Evolutionary conservation across 768 basidiomycete species (phyloP), one percentile per base, ranked within the genome.

Genomic region (Clathrus columnatus): DNA sequence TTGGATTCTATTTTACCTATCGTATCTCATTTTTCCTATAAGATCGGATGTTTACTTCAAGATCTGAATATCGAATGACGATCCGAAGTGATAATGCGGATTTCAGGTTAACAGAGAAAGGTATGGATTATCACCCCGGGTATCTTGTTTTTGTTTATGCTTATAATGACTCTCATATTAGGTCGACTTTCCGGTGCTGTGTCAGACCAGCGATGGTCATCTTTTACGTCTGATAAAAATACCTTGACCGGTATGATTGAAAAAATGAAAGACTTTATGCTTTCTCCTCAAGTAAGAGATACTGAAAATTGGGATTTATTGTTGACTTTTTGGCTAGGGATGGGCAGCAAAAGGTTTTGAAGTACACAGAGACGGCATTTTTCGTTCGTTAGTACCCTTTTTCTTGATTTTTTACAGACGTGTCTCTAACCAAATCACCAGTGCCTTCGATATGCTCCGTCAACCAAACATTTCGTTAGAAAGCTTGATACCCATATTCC

Each of bases 11-110:
- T 20, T 49, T 42, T 5, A 41, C 58, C 23, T 30, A 8, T 5
- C 20, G 2, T 27, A 10, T 21, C 11, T 28, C 17, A 8, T 36
- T 1, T 46, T 20, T 16, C 6, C 27, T 4, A 42, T 43, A 62
- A 92, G 90, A 94, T 61, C 86, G 91, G 24, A 93, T 94, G 89
- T 94, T 95, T 67, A 94, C 92, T 0, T 87, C 87, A 16, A 77
- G 92, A 32, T 90, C 87, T 16, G 92, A 95, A 63, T 95, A 91
- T 65, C 82, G 92, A 21, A 84, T 95, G 81, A 84, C 84, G 0
- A 77, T 94, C 43, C 76, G 92, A 50, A 84, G 86, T 50, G 92
- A 95, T 68, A 95, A 95, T 60, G 92, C 92, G 2, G 92, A 95
- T 69, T 48, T 83, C 50, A 77, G 92, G 46, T 69, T 95, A 56